Evolutionary conservation across 1,284 basidiomycete species (phyloP), one percentile per base, ranked within the genome.

Genomic region (Vanrija pseudolonga): DNA sequence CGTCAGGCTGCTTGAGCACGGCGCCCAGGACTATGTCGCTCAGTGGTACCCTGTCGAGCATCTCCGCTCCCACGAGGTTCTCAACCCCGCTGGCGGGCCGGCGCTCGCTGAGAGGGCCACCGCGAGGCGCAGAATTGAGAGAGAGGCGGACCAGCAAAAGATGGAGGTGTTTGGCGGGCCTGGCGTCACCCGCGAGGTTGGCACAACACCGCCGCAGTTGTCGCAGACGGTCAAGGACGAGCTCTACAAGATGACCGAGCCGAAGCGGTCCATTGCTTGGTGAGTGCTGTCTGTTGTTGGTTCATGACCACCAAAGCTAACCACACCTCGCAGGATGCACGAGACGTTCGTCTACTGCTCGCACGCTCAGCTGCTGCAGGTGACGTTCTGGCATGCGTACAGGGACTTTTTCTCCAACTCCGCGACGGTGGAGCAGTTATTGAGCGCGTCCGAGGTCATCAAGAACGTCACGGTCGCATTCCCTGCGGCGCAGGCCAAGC

Each of bases 341-440:
- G 71, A 75, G 52, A 67, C 66, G 3, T 76, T 76, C 38, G 65
- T 71, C 32, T 69, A 74, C 54, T 69, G 62, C 47, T 67, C 73
- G 2, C 62, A 56, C 12, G 64, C 71, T 1, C 68, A 75, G 48
- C 46, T 76, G 9, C 64, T 69, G 24, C 75, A 76, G 56, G 70
- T 73, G n/a, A 66, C 67, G 0, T 74, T 76, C 61, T 76, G 73
- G 73, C 68, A 70, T 40, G 68, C 72, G 19, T 76, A 76, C 55
- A 64, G 69, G 11, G 69, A 71, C 51, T 73, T 74, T 51, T 76
- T 76, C 65, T 57, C 58, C 15, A 58, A 65, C 47, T 57, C 63
- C 3, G 45, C 57, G 3, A 66, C 68, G 18, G 60, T 67, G 26
- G 66, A 74, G 47, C 66, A 65, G 45, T 54, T 76, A 11, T 50